Percentiles rank a stretch among this genome's conserved stretches.
Evolutionary conservation across 257 asterid genomes (phyloP).

Genomic region (Galeopsis tetrahit): DNA sequence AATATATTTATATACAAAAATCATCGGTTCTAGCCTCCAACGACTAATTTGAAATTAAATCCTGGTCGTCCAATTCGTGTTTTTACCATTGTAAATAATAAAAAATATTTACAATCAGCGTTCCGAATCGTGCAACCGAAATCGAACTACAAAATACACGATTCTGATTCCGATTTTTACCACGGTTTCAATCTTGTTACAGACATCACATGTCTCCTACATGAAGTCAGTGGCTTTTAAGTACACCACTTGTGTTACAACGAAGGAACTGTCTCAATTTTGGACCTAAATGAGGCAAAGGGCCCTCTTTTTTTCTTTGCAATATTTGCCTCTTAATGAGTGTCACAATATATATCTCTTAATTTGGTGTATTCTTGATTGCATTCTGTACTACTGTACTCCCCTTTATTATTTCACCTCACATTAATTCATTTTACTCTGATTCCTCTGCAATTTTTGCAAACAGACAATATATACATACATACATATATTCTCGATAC

Average conservation of each 20-base stretch:
- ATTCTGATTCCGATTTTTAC: too few relatives aligned
- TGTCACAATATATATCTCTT: neutral
- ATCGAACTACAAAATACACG: too few relatives aligned
- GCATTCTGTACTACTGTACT: too few relatives aligned
- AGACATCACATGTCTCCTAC: conserved; percentile 49
- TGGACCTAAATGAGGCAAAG: neutral
- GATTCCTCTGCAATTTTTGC: neutral
- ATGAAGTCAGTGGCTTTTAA: conserved; percentile 39
- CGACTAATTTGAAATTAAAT: too few relatives aligned
- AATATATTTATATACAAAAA: too few relatives aligned
- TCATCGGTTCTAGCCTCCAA: too few relatives aligned
- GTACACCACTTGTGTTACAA: conserved; percentile 6
- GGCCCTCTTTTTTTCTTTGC: neutral
- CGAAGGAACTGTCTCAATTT: conserved; percentile 4
- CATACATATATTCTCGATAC: too few relatives aligned
- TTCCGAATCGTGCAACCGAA: too few relatives aligned
- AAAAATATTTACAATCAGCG: too few relatives aligned
- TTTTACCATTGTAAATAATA: too few relatives aligned
- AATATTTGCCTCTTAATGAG: neutral
- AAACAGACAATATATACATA: neutral
- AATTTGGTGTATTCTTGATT: conserved; percentile 6
- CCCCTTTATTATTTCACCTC: neutral
- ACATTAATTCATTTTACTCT: neutral
- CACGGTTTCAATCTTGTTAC: conserved; percentile 22
- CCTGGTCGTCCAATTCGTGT: too few relatives aligned